These are phyloP conservation scores for Globisporangium recalcitrans DNA, from an alignment of 352 stramenopile species.

Conservation along the genomic window DNA sequence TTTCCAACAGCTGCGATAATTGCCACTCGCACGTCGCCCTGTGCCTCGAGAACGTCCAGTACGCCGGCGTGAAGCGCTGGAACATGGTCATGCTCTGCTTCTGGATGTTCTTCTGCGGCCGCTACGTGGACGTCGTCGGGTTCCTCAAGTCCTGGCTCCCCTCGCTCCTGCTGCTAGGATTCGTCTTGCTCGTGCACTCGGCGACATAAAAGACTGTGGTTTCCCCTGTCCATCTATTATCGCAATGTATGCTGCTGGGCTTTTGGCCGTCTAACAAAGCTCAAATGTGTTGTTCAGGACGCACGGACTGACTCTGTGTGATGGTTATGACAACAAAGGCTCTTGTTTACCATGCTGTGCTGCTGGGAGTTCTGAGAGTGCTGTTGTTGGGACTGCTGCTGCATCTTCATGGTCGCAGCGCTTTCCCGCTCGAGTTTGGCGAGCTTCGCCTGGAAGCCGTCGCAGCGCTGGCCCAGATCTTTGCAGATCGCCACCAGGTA, in stretches of 20 bases:
- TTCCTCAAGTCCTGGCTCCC: constrained; percentile 41
- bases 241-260: background rate
- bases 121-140: constrained; percentile 38
- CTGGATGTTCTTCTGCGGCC: constrained; percentile 71
- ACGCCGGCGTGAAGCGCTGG: constrained; percentile 52
- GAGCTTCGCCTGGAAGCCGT: constrained; percentile 91
- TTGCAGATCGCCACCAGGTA: constrained; percentile 94
- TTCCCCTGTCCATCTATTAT: background rate
- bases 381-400: constrained; percentile 24
- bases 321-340: too few species aligned
- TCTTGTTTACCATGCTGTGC: constrained; percentile 9
- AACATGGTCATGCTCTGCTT: constrained; percentile 83
- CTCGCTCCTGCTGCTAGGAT: constrained; percentile 19
- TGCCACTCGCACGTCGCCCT: constrained; percentile 95
- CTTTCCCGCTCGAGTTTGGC: constrained; percentile 84
- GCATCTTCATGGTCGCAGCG: constrained; percentile 27
- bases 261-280: background rate
- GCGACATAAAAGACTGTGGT: constrained; percentile 19
- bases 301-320: too few species aligned
- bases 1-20: constrained; percentile 85
- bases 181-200: constrained; percentile 24
- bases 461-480: constrained; percentile 89
- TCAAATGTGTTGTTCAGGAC: too few species aligned
- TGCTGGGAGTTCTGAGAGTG: constrained; percentile 17
- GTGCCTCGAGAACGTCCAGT: constrained; percentile 62